Conservation (phyloP, 2,329 filamentous ascomycete genomes). For the Bipolaris bicolor region DNA sequence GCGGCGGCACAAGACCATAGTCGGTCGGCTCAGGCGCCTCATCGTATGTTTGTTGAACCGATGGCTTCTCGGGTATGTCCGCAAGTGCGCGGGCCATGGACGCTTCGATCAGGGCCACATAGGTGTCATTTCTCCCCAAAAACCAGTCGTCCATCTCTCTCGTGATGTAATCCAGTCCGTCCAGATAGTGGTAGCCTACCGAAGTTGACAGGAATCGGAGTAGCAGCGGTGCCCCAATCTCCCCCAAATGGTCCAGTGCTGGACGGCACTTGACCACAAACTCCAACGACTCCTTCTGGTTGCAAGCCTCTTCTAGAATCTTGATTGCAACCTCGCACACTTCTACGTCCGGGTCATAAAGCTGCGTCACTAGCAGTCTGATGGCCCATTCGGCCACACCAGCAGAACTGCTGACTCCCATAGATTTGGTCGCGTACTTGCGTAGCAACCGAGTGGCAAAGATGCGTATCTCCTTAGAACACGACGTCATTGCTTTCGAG, state of each 20-base stretch:
- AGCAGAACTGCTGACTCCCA: constrained; percentile 51
- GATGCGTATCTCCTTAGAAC: constrained; percentile 88
- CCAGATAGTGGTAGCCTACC: constrained; percentile 95
- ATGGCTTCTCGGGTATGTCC: constrained; percentile 62
- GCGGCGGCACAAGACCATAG: constrained; percentile 77
- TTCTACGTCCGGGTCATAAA: constrained; percentile 96
- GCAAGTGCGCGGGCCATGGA: constrained; percentile 85
- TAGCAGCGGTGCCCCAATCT: constrained; percentile 92
- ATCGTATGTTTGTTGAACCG: constrained; percentile 51
- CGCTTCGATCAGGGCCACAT: constrained; percentile 93
- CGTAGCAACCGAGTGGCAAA: constrained; percentile 85
- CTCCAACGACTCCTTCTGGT: constrained; percentile 86
- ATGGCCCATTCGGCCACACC: constrained; percentile 93
- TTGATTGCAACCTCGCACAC: constrained; percentile 97
- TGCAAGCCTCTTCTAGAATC: constrained; percentile 96
- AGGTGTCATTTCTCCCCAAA: constrained; percentile 93
- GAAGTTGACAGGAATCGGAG: constrained; percentile 94
- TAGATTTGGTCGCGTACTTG: constrained; percentile 76
- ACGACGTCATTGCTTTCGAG: constrained; percentile 90
- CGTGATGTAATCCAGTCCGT: constrained; percentile 96
- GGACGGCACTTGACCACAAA: constrained; percentile 97
- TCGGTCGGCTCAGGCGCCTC: constrained; percentile 56
- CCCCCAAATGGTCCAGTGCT: constrained; percentile 90
- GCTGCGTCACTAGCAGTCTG: constrained; percentile 91
- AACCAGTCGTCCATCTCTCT: constrained; percentile 99